Base-by-base conservation (phyloP, 176 grass and related monocot genomes). In the Phragmites australis region DNA sequence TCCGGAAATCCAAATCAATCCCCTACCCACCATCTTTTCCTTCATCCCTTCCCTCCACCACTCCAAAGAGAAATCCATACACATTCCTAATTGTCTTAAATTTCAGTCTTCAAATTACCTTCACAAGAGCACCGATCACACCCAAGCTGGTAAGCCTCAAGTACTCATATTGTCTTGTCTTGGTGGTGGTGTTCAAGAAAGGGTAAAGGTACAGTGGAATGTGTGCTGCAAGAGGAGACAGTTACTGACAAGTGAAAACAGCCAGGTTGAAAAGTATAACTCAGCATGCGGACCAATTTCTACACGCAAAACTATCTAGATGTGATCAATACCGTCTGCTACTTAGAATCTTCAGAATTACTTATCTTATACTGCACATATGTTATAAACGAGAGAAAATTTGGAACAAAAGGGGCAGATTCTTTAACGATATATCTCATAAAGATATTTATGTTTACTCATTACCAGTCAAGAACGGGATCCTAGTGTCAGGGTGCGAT, bases 111-210 rank as follows among this genome's bases (percentile, higher is more conserved):
- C 37, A 19, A 82, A 68, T 64, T 91, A 98, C 96, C 96, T 98
- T 98, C 25, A 98, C 92, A 77, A 98, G 96, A 76, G 96, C 92
- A 81, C 96, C 90, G 31, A 98, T 98, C 17, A 98, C 96, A 77
- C 92, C 90, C 77, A 94, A 93, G 84, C 96, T 98, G 67, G 88
- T 93, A 76, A 94, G 84, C 50, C 92, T 90, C 85, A 98, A 87
- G 85, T 80, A 98, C 71, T 98, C 96, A 56, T 93, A 98, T 51
- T 82, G 88, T 77, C 64, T 98, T 43, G 96, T 86, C 79, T 88
- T 98, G 86, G 75, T 91, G 42, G 84, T 86, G 21, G 90, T 93
- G 90, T 86, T 93, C 88, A 94, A 83, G 56, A 98, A 94, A n/a
- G 96, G 92, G 54, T 93, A 98, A 26, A 98, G 78, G 84, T 94